Conservation (phyloP, 768 basidiomycete species). For the Strobilomyces dryophilus region DNA sequence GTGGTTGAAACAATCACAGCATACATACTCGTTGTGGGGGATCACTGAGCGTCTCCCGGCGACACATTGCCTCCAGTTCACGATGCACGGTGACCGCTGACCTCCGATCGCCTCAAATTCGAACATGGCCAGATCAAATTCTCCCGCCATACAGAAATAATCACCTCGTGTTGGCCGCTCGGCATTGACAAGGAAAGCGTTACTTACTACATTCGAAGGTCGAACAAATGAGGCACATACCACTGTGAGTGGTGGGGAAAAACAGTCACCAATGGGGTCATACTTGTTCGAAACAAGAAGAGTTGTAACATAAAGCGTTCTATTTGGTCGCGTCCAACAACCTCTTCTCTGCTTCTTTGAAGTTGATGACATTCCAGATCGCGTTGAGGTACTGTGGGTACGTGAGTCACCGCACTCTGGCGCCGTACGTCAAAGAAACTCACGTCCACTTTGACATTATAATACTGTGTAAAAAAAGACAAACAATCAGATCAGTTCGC, state of each 20-base stretch:
- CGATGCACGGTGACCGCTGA: background rate
- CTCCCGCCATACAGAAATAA: background rate
- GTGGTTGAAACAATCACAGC: background rate
- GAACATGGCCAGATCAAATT: background rate
- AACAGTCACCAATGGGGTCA: too few relatives aligned
- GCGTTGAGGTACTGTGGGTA: conserved; percentile 77
- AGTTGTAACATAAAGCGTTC: background rate
- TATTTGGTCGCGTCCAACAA: conserved; percentile 37
- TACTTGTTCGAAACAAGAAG: too few relatives aligned
- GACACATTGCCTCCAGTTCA: background rate
- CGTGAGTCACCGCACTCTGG: conserved; percentile 3
- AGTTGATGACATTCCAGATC: conserved; percentile 97
- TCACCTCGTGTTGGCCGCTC: background rate
- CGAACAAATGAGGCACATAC: background rate
- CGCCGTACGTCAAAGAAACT: conserved; percentile 30
- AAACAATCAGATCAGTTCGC: conserved; percentile 3
- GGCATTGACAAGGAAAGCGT: background rate
- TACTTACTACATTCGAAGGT: background rate
- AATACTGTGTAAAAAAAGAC: conserved; percentile 51
- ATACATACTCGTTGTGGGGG: too few relatives aligned
- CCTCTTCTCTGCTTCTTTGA: conserved; percentile 80
- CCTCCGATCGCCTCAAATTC: background rate
- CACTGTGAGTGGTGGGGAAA: too few relatives aligned
- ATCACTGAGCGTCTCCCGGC: background rate
- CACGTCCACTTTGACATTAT: conserved; percentile 92